Conservation (phyloP, 2,329 filamentous ascomycete species). For the Neonectria hederae region DNA sequence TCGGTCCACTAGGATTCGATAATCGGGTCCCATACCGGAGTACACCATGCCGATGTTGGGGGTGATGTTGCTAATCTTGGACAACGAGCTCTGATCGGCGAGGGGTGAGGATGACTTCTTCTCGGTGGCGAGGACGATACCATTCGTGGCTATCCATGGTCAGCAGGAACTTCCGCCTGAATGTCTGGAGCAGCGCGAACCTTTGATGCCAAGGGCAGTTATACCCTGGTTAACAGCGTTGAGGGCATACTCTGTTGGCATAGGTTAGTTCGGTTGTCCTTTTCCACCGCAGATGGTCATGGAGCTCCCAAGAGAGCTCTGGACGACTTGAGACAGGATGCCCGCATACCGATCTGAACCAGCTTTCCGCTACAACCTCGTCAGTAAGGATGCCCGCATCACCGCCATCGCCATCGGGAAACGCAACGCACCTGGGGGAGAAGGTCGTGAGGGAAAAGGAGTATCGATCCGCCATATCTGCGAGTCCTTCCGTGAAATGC, state of each 20-base stretch:
- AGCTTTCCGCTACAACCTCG: constrained; percentile 82
- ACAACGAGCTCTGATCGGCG: constrained; percentile 92
- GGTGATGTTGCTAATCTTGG: constrained; percentile 97
- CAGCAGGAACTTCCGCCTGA: constrained; percentile 24
- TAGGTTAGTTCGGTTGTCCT: constrained; percentile 28
- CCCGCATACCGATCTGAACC: constrained; percentile 84
- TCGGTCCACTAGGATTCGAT: constrained; percentile 96
- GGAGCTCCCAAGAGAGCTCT: neutral
- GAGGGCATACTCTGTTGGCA: constrained; percentile 87
- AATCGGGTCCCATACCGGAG: constrained; percentile 98
- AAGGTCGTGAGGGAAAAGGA: constrained; percentile 99
- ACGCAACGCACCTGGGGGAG: constrained; percentile 86
- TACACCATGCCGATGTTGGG: constrained; percentile 99
- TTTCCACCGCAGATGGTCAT: neutral
- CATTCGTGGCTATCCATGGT: constrained; percentile 81
- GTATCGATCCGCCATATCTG: constrained; percentile 94
- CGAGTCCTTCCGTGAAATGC: constrained; percentile 22
- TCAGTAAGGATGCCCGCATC: constrained; percentile 54
- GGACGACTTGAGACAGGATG: neutral
- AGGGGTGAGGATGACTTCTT: constrained; percentile 99
- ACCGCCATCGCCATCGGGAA: constrained; percentile 40
- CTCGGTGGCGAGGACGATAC: constrained; percentile 97
- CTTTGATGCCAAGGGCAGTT: constrained; percentile 98
- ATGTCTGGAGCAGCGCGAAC: constrained; percentile 57
- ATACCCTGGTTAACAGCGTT: constrained; percentile 99